Percentiles rank a stretch among this genome's conserved stretches.
Evolutionary conservation across 2,329 filamentous ascomycete species (phyloP).

Genomic region (Cryoendolithus antarcticus): DNA sequence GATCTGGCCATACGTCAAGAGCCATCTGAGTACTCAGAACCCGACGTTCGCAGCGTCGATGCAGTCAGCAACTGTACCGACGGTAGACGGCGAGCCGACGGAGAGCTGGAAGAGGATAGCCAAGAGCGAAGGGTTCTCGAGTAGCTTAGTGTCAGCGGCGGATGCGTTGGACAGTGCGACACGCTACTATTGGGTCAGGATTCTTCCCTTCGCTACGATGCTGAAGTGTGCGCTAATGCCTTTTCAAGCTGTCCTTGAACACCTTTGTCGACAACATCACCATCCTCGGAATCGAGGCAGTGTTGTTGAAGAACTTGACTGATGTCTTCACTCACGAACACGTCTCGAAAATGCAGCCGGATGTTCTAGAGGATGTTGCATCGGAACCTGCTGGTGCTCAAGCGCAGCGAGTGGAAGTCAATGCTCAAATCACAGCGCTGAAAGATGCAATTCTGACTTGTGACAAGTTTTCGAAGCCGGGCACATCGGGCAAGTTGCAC

Average conservation of each 20-base stretch:
- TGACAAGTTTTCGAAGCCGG: neutral
- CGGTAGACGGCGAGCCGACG: neutral
- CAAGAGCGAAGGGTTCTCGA: too few species aligned
- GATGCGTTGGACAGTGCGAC: neutral
- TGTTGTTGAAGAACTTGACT: neutral
- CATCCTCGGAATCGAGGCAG: constrained; percentile 1
- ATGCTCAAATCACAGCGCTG: neutral
- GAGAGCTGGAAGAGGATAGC: neutral
- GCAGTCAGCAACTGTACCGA: neutral
- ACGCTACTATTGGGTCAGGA: neutral
- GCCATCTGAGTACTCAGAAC: constrained; percentile 1
- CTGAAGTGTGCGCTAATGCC: too few species aligned
- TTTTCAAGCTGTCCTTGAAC: neutral
- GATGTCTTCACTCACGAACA: neutral
- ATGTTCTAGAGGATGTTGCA: neutral
- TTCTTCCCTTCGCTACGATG: too few species aligned
- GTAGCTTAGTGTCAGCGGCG: too few species aligned
- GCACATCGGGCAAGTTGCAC: too few species aligned
- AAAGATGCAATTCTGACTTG: neutral
- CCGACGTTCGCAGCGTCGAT: neutral
- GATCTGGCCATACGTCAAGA: constrained; percentile 1
- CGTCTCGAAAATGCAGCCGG: neutral
- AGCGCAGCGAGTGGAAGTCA: neutral
- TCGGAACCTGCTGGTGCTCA: constrained; percentile 1
- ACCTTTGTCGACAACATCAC: constrained; percentile 1